Conservation (phyloP, 2,329 filamentous ascomycete species). For the Teratosphaeria gauchensis region DNA sequence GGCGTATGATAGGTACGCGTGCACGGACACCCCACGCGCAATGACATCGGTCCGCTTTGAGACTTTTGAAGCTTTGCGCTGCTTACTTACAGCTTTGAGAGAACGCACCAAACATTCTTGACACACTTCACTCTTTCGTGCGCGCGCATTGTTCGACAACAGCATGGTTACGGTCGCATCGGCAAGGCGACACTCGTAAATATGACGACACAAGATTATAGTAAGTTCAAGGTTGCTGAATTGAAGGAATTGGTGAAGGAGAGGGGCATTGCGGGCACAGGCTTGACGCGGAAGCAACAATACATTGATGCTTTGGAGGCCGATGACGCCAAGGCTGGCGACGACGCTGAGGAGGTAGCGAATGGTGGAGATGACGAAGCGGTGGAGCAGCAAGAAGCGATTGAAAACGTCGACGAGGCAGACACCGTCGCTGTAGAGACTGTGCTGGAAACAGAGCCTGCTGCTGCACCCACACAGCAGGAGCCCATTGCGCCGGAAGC, state of each 20-base stretch:
- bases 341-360: slow-evolving; percentile 1
- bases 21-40: not conserved
- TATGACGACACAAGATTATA: slow-evolving; percentile 30
- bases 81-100: no score
- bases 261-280: slow-evolving; percentile 35
- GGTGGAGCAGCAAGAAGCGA: not conserved
- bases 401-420: not conserved
- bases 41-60: not conserved
- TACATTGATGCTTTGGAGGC: slow-evolving; percentile 37
- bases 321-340: slow-evolving; percentile 16
- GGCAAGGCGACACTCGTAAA: not conserved
- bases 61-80: no score
- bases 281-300: slow-evolving; percentile 39
- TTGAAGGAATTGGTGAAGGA: slow-evolving; percentile 38
- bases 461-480: not conserved
- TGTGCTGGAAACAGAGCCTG: not conserved
- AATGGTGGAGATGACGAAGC: slow-evolving; percentile 1
- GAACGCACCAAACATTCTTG: no score
- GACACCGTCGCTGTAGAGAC: not conserved
- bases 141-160: not conserved
- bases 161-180: not conserved
- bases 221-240: slow-evolving; percentile 37
- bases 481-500: not conserved
- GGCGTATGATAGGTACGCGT: not conserved
- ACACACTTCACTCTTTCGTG: not conserved